phyloP scores from a whole-genome alignment of 108 stramenopile species.

The Schizochytrium sp. region DNA sequence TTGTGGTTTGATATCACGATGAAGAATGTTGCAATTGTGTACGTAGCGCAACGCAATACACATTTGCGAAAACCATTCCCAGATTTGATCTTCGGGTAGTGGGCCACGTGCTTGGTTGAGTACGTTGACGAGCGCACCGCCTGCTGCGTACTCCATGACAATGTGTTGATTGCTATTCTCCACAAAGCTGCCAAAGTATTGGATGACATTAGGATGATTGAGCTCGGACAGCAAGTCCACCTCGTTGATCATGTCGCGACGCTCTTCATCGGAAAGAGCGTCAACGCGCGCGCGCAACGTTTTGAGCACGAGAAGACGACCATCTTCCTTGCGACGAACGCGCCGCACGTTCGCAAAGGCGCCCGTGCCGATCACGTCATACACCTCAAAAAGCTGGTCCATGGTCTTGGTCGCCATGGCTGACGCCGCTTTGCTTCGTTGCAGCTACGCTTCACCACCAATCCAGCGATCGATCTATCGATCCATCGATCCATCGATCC shows the following conservation, averaged over 20 bases:
- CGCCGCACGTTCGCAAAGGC: background rate
- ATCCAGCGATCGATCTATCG: no score
- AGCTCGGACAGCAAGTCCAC: constrained; percentile 34
- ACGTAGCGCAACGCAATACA: constrained; percentile 44
- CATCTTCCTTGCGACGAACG: background rate
- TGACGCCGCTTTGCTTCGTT: no score
- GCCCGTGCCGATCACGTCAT: background rate
- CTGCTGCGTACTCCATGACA: constrained; percentile 34
- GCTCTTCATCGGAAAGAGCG: background rate
- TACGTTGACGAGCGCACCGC: constrained; percentile 38
- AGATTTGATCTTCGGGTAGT: constrained; percentile 38
- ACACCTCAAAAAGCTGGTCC: background rate
- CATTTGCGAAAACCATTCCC: constrained; percentile 36
- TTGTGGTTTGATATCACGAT: constrained; percentile 52
- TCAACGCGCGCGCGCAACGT: background rate
- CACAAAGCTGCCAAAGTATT: constrained; percentile 53
- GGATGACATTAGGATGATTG: constrained; percentile 45
- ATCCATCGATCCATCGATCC: no score
- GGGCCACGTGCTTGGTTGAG: constrained; percentile 18
- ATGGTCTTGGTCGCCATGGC: no score
- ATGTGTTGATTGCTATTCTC: constrained; percentile 46
- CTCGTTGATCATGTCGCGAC: constrained; percentile 31
- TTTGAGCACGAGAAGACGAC: background rate
- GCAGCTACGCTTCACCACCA: no score
- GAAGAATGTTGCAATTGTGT: constrained; percentile 46